Conservation (phyloP, 1,139 yeast species). For the Geotrichum macrosporum region DNA sequence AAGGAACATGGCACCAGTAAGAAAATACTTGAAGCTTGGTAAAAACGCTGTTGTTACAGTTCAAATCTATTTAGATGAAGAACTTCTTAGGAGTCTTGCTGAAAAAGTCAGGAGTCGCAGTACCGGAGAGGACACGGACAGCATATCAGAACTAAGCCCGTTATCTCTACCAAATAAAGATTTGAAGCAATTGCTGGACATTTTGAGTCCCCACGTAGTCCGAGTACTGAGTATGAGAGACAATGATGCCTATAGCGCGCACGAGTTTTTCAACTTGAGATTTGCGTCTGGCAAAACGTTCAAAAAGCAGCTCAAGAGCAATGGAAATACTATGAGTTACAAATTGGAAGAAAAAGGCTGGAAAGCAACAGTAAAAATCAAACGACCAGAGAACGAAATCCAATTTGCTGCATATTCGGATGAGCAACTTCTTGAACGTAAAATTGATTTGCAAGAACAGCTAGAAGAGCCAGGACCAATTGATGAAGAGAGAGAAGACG, state of each 20-base stretch:
- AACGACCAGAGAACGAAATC: slow-evolving; percentile 13
- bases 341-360: slow-evolving; percentile 16
- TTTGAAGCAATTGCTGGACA: slow-evolving; percentile 8
- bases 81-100: slow-evolving; percentile 13
- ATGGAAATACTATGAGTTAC: slow-evolving; percentile 13
- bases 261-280: slow-evolving; percentile 13
- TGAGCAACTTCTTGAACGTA: slow-evolving; percentile 20
- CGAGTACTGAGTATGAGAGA: slow-evolving; percentile 11
- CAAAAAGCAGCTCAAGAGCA: not conserved
- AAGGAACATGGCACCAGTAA: slow-evolving; percentile 16
- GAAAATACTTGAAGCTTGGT: slow-evolving; percentile 17
- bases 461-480: not conserved
- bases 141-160: slow-evolving; percentile 15
- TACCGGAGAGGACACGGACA: slow-evolving; percentile 17
- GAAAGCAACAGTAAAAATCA: slow-evolving; percentile 16
- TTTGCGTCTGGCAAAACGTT: not conserved
- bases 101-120: slow-evolving; percentile 15
- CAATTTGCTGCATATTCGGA: slow-evolving; percentile 12
- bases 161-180: slow-evolving; percentile 17
- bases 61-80: slow-evolving; percentile 15
- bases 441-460: slow-evolving; percentile 13
- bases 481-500: slow-evolving; percentile 8
- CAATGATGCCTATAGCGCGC: slow-evolving; percentile 16
- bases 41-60: slow-evolving; percentile 10
- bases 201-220: slow-evolving; percentile 12